Conservation (phyloP, 805 yeast genomes). For the Ogataea glucozyma region DNA sequence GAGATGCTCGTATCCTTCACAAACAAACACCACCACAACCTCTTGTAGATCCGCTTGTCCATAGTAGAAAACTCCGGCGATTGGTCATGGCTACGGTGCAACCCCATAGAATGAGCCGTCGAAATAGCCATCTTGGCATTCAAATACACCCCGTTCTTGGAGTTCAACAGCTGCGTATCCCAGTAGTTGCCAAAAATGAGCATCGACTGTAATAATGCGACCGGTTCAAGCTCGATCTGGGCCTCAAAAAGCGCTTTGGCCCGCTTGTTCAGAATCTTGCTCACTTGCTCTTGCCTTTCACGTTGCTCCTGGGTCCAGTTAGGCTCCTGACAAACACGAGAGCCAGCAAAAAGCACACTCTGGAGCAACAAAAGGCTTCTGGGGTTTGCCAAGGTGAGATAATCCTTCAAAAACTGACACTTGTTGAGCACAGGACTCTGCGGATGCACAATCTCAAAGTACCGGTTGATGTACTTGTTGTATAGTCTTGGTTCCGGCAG, state of each 20-base stretch:
- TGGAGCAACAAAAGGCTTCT: slow-evolving; percentile 66
- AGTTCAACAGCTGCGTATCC: slow-evolving; percentile 72
- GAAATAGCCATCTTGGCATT: slow-evolving; percentile 61
- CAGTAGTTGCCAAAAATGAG: slow-evolving; percentile 66
- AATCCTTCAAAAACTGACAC: slow-evolving; percentile 57
- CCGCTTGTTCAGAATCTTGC: slow-evolving; percentile 61
- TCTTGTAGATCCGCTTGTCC: slow-evolving; percentile 51
- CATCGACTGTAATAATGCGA: slow-evolving; percentile 60
- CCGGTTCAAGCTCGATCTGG: slow-evolving; percentile 64
- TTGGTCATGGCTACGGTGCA: slow-evolving; percentile 51
- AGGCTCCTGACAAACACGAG: slow-evolving; percentile 59
- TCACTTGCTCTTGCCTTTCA: slow-evolving; percentile 40
- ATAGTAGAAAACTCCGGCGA: slow-evolving; percentile 11
- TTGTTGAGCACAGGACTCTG: slow-evolving; percentile 67
- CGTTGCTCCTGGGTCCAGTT: slow-evolving; percentile 44
- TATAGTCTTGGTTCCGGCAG: slow-evolving; percentile 62
- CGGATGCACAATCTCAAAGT: slow-evolving; percentile 67
- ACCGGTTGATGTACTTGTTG: slow-evolving; percentile 59
- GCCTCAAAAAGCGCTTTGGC: slow-evolving; percentile 77
- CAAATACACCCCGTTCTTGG: slow-evolving; percentile 70
- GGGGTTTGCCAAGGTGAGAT: slow-evolving; percentile 53
- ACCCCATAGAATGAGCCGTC: slow-evolving; percentile 73
- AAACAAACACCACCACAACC: slow-evolving; percentile 79
- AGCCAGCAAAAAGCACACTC: slow-evolving; percentile 67
- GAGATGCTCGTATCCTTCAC: slow-evolving; percentile 66